A percentile compares a stretch with the other conserved stretches of the same genome.
Conservation (phyloP, 345 rosid species). For the Pugionium cornutum region DNA sequence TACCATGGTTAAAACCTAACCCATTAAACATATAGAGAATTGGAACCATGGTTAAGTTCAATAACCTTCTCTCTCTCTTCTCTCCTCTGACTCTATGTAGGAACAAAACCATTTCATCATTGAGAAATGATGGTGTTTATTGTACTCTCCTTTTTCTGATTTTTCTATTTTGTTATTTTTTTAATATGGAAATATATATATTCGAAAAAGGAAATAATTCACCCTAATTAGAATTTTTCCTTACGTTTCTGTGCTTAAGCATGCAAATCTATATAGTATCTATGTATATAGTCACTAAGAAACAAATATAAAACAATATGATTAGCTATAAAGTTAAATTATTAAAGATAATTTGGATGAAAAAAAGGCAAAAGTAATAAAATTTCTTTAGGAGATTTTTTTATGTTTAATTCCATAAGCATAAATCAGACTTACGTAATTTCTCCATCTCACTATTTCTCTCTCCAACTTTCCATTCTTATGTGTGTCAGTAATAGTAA, state of each 20-base stretch:
- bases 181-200: too few relatives aligned
- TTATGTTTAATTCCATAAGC: neutral
- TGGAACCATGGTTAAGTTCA: slow-evolving; percentile 38
- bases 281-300: neutral
- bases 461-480: slow-evolving; percentile 43
- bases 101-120: slow-evolving; percentile 43
- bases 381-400: slow-evolving; percentile 2
- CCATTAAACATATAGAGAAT: slow-evolving; percentile 19
- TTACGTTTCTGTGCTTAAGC: slow-evolving; percentile 2
- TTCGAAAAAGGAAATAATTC: neutral
- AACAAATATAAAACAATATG: too few relatives aligned
- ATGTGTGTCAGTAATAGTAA: slow-evolving; percentile 44
- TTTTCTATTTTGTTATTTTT: neutral
- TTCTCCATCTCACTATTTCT: slow-evolving; percentile 29
- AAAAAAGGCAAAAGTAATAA: too few relatives aligned
- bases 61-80: slow-evolving; percentile 5
- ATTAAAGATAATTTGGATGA: too few relatives aligned
- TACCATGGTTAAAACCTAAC: slow-evolving; percentile 40
- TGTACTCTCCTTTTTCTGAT: slow-evolving; percentile 29
- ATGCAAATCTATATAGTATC: neutral
- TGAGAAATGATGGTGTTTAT: slow-evolving; percentile 43
- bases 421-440: slow-evolving; percentile 16
- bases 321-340: too few relatives aligned
- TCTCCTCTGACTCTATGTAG: slow-evolving; percentile 16
- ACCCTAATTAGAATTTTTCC: slow-evolving; percentile 25